A percentile compares a stretch with the other conserved stretches of the same genome.
phyloP scores from a whole-genome alignment of 257 asterid species.

The Scutellaria baicalensis region DNA sequence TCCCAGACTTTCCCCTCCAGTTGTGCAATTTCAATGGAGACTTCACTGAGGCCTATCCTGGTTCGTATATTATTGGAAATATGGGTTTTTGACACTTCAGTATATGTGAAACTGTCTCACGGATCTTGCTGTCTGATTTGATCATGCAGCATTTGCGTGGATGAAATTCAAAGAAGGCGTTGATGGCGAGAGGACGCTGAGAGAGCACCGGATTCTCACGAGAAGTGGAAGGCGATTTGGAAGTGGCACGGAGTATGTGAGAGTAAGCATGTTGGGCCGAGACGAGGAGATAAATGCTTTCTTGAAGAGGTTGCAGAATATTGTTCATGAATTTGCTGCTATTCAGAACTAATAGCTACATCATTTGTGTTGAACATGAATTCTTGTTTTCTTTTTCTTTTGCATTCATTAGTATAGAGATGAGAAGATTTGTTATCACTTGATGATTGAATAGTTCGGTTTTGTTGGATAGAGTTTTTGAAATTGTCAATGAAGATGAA shows the following conservation, averaged over 20 bases:
- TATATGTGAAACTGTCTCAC: too few relatives aligned
- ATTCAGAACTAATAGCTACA: neutral
- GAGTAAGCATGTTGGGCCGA: neutral
- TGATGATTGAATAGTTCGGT: too few relatives aligned
- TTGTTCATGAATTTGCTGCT: neutral
- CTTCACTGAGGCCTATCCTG: slow-evolving; percentile 38
- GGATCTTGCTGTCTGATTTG: neutral
- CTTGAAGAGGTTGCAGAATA: neutral
- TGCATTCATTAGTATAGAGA: too few relatives aligned
- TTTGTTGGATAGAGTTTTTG: too few relatives aligned
- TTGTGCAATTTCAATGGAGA: slow-evolving; percentile 38
- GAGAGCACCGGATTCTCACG: slow-evolving; percentile 32
- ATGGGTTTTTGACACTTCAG: neutral
- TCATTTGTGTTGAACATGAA: too few relatives aligned
- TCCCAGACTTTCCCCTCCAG: slow-evolving; percentile 32
- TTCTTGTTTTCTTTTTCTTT: too few relatives aligned
- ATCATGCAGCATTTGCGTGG: slow-evolving; percentile 85
- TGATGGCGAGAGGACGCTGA: slow-evolving; percentile 36
- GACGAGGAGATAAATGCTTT: neutral
- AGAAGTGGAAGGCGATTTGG: slow-evolving; percentile 65
- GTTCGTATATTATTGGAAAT: slow-evolving; percentile 2
- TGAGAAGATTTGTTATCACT: too few relatives aligned
- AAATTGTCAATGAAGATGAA: too few relatives aligned
- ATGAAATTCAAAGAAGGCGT: slow-evolving; percentile 31
- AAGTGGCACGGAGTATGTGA: neutral